Percentiles rank a stretch among this genome's conserved stretches.
phyloP scores from a whole-genome alignment of 192 early-diverging fungal genomes.

The Mortierella antarctica region DNA sequence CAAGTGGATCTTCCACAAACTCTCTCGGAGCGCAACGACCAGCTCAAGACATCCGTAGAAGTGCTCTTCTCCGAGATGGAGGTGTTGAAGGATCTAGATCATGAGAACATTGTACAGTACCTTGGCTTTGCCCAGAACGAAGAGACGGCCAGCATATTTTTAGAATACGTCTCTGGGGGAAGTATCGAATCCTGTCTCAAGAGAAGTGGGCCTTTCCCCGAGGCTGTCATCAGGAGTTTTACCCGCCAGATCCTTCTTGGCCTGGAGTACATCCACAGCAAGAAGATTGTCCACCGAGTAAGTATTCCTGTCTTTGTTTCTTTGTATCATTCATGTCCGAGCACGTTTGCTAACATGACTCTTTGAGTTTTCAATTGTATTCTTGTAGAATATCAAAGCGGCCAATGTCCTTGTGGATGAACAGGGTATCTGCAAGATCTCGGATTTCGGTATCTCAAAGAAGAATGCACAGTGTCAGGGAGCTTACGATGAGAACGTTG shows the following conservation, averaged over 20 bases:
- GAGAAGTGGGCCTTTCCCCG: conserved; percentile 77
- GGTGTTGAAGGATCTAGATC: conserved; percentile 79
- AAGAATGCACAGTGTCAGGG: conserved; percentile 60
- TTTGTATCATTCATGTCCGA: too few species aligned
- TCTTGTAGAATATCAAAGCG: conserved; percentile 79
- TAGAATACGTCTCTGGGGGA: conserved; percentile 97
- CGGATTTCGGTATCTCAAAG: conserved; percentile 97
- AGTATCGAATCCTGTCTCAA: conserved; percentile 84
- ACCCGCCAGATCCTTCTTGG: conserved; percentile 88
- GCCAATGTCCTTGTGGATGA: conserved; percentile 84
- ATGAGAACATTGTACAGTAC: conserved; percentile 96
- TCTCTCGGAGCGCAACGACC: conserved; percentile 55
- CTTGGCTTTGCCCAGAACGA: conserved; percentile 78
- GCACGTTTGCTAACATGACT: too few species aligned
- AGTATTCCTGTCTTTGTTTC: neutral
- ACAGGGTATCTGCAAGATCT: conserved; percentile 90
- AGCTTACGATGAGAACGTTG: conserved; percentile 43
- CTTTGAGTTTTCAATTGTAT: too few species aligned
- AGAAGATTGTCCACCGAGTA: conserved; percentile 78
- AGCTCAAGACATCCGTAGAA: conserved; percentile 57
- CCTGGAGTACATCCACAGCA: conserved; percentile 86
- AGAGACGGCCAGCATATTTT: conserved; percentile 87
- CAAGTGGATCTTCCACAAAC: conserved; percentile 76
- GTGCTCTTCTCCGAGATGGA: conserved; percentile 80
- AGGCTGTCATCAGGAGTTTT: conserved; percentile 78